Base-by-base conservation (phyloP, 192 early-diverging fungal genomes). In the Rhizophagus sp. region DNA sequence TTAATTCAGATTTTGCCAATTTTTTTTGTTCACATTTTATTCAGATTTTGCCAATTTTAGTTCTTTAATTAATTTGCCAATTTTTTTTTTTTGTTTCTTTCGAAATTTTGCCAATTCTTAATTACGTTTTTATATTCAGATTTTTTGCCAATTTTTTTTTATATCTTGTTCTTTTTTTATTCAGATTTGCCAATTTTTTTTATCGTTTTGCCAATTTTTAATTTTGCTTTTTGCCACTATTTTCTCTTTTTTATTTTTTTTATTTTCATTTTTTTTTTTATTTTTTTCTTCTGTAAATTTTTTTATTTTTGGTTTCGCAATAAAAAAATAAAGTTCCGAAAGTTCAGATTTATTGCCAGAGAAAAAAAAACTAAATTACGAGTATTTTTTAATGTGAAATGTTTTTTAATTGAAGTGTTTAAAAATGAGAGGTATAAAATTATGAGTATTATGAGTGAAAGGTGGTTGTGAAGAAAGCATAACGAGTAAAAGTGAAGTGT, bases 111-210 rank as follows among this genome's bases (percentile, higher is more conserved):
- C 68, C 68, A 70, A 39, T 36, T 70, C 36, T 70, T 70, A 39
- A 15, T 70, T 69, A 19, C 33, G 13, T 33, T 69, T 70, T 30
- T 30, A 39, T 36, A 36, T 70, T 70, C 12, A 39, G 19, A 41
- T 39, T 70, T 57, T 57, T 44, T 44, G 50, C 50, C 50, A 57
- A 57, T 57, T 57, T 57, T 19, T 17, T 19, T 57, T 19, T 15
- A 30, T 30, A 30, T 30, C 27, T 30, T 30, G 27, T 30, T 30
- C 27, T 57, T 15, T 17, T 57, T 13, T 19, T 70, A 65, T 65
- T 65, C 68, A 70, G 68, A 70, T 70, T 70, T 70, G 68, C 68
- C 68, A 70, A 39, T 36, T 39, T 69, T n/a, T 39, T 69, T 69
- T 34, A 15, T 39, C 27, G 25, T 24, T 65, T 65, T 65, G 64